Conservation (phyloP, 2,329 filamentous ascomycete species). For the Colletotrichum sp. region DNA sequence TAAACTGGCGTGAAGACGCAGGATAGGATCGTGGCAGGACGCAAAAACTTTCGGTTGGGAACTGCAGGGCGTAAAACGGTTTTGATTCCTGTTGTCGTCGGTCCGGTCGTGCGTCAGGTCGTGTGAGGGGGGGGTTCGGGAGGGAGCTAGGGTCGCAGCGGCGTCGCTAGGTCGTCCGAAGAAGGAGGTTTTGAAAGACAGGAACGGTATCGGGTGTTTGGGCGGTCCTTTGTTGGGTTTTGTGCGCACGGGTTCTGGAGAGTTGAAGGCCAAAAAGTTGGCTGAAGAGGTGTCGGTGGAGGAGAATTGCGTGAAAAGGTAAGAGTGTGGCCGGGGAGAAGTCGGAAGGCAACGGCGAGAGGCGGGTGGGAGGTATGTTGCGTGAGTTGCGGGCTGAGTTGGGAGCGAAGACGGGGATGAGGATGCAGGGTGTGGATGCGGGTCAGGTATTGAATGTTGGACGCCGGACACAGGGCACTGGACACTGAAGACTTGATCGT, state of each 20-base stretch:
- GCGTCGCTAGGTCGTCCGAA: slow-evolving; percentile 12
- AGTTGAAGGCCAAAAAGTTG: not conserved
- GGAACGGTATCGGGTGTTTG: slow-evolving; percentile 4
- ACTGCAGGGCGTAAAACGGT: not conserved
- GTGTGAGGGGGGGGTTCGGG: slow-evolving; percentile 7
- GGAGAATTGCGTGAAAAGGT: not conserved
- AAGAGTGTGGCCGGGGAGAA: not conserved
- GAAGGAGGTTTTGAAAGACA: not conserved
- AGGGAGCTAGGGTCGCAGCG: slow-evolving; percentile 4
- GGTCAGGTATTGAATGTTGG: not conserved
- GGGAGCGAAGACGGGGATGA: not conserved
- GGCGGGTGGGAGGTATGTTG: slow-evolving; percentile 10
- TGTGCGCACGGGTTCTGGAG: not conserved
- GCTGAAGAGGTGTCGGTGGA: not conserved
- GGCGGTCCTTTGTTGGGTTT: not conserved
- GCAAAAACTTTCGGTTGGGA: not conserved
- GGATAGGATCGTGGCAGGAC: not conserved
- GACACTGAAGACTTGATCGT: slow-evolving; percentile 11
- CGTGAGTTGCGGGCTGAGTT: slow-evolving; percentile 7
- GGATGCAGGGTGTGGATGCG: not conserved
- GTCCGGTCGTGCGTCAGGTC: not conserved
- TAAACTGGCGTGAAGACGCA: not conserved
- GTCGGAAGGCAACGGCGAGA: slow-evolving; percentile 6
- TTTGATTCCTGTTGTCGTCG: not conserved
- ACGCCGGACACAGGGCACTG: not conserved